Evolutionary conservation across 1,284 basidiomycete genomes (phyloP), one percentile per base, ranked within the genome.

Genomic region (Ceratobasidium sp.): DNA sequence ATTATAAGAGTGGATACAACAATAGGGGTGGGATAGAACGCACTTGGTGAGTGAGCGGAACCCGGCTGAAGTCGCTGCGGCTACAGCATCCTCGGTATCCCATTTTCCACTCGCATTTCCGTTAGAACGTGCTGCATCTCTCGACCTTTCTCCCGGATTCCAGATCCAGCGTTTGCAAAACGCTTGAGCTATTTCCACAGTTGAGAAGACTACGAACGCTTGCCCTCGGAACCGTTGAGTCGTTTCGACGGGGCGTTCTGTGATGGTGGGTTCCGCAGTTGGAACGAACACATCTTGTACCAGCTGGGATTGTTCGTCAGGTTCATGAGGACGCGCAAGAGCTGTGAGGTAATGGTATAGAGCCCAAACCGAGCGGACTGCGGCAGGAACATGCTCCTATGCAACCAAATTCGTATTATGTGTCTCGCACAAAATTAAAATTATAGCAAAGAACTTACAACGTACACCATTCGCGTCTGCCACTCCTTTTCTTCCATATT

Each of bases 351-450:
- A 88, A 26, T 83, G 85, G n/a, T 84, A 83, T 46, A 92, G 86
- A 0, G 85, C 84, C 9, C 87, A 84, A 1, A 90, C 76, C 0
- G 85, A 88, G 62, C 90, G 88, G 80, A 88, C 86, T 42, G 86
- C 83, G 0, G 83, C 81, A 0, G 93, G 93, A n/a, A 94, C 88
- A 78, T 89, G 90, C 85, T 94, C 93, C 93, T 94, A 78, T 13
- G 40, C 42, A 59, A 13, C 15, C 12, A 50, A n/a, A 17, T 4
- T 15, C n/a, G 15, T 6, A 17, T 13, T 50, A 33, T 20, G 48
- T 15, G 17, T 15, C 15, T 50, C 1, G 48, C n/a, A 67, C 48
- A 50, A 52, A 54, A 42, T 44, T 23, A 42, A 65, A 59, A 23
- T 54, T 17, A n/a, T 28, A 13, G 42, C 80, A 46, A 10, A 10